Percentiles rank a stretch among this genome's conserved stretches.
Conservation (phyloP, 805 yeast species). For the Metschnikowia henanensis region DNA sequence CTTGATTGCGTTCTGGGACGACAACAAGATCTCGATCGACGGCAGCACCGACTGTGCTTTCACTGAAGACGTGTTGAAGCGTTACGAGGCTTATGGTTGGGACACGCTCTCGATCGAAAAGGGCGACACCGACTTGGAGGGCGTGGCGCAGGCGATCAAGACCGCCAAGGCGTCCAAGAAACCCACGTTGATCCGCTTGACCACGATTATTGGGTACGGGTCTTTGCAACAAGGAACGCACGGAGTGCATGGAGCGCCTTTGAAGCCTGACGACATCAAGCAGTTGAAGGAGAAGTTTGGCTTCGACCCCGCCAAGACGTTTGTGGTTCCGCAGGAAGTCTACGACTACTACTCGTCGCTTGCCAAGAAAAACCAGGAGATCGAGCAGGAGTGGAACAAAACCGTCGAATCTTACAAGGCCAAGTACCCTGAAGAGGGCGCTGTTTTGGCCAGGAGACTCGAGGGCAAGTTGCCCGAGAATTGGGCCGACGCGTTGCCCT, state of each 20-base stretch:
- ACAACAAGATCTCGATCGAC: slow-evolving; percentile 95
- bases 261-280: slow-evolving; percentile 87
- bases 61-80: slow-evolving; percentile 85
- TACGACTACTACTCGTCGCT: slow-evolving; percentile 62
- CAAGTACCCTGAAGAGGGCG: slow-evolving; percentile 76
- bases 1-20: slow-evolving; percentile 94
- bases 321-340: slow-evolving; percentile 82
- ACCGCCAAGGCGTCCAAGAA: slow-evolving; percentile 81
- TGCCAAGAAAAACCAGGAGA: slow-evolving; percentile 60
- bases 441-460: slow-evolving; percentile 79
- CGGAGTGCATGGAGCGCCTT: slow-evolving; percentile 94
- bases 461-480: slow-evolving; percentile 73
- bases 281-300: slow-evolving; percentile 85
- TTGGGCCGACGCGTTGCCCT: slow-evolving; percentile 80
- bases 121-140: slow-evolving; percentile 78
- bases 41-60: slow-evolving; percentile 88
- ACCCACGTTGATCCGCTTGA: slow-evolving; percentile 87
- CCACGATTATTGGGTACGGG: slow-evolving; percentile 94
- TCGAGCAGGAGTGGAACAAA: slow-evolving; percentile 75
- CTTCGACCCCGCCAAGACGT: slow-evolving; percentile 81
- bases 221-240: slow-evolving; percentile 83
- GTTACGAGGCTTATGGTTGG: slow-evolving; percentile 96
- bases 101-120: slow-evolving; percentile 72
- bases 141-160: slow-evolving; percentile 71
- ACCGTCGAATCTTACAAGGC: slow-evolving; percentile 58